Conservation (phyloP, 129 eudicot species). For the Flaveria brownii region DNA sequence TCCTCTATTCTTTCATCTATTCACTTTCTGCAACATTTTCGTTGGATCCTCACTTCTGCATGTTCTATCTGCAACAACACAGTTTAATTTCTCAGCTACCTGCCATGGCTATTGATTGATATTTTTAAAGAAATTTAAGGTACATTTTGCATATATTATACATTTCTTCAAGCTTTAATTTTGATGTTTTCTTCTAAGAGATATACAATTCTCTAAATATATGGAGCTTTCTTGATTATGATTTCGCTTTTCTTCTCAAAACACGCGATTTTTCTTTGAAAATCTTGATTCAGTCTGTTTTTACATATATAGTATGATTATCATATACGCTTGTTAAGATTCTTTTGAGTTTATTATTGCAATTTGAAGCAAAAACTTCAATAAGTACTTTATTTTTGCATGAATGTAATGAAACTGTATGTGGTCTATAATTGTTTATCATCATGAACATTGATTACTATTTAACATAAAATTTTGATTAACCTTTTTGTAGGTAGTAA, state of each 20-base stretch:
- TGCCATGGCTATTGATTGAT: slow-evolving; percentile 17
- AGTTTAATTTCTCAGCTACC: neutral
- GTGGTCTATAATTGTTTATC: neutral
- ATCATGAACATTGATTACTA: neutral
- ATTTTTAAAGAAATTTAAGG: slow-evolving; percentile 20
- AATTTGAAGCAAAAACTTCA: slow-evolving; percentile 15
- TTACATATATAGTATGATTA: too few species aligned
- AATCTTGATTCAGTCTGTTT: too few species aligned
- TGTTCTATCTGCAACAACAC: slow-evolving; percentile 26
- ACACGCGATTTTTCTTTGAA: neutral
- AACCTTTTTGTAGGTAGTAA: slow-evolving; percentile 11
- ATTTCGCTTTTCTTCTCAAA: neutral
- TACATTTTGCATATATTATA: slow-evolving; percentile 1
- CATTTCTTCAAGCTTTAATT: neutral
- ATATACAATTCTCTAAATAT: too few species aligned
- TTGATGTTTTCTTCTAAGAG: neutral
- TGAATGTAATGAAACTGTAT: slow-evolving; percentile 12
- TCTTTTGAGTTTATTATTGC: slow-evolving; percentile 19
- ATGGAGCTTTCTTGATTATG: neutral
- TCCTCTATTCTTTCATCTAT: slow-evolving; percentile 23
- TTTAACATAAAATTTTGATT: neutral
- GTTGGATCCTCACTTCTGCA: slow-evolving; percentile 31
- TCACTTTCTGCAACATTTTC: slow-evolving; percentile 20
- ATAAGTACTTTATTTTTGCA: slow-evolving; percentile 7
- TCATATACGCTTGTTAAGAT: neutral